Base-by-base conservation (phyloP, 2,329 filamentous ascomycete species). In the Epichloe uncinata region DNA sequence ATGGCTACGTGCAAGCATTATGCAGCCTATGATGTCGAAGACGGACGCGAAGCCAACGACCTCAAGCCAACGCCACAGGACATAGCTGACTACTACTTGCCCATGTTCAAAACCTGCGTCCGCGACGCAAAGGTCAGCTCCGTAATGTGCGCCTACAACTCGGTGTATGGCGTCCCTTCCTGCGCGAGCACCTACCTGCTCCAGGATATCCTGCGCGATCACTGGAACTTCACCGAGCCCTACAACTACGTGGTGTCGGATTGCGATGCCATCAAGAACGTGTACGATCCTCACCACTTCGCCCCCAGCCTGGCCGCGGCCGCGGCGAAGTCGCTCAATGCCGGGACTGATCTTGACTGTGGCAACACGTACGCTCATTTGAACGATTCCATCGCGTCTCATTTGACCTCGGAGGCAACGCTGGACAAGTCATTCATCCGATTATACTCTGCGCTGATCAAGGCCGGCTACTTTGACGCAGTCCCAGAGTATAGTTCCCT, bases 81-180 rank as follows among this genome's bases (percentile, higher is more conserved):
- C 52, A 65, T 86, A 4, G 71, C 75, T 0, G 82, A 85, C 56
- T 86, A 85, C 63, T 85, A 83, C 58, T 70, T 83, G 40, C 80
- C 78, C 1, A 74, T 80, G 0, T 86, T 86, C 65, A 69, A 82
- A 57, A 73, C 73, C 60, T 84, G 81, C 61, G 78, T 74, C 42
- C 69, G 75, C 11, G 77, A 81, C 57, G 72, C 74, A 3, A 70
- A 73, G 43, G 75, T 75, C 3, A 69, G 71, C 15, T 81, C 79
- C 35, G 68, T 82, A 54, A 81, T 81, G 78, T 81, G 77, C 56
- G 73, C 73, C 0, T 81, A 82, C 60, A 81, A 85, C 54, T 68
- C 79, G 0, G 69, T 86, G 40, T 84, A 86, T 50, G 82, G 82
- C 0, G 71, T 79, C 0, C 82, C 82, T 0, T 73, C 79, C 3